Percentiles rank a stretch among this genome's conserved stretches.
Evolutionary conservation across 306 rosid species (phyloP).

Genomic region (Trifolium fragiferum): DNA sequence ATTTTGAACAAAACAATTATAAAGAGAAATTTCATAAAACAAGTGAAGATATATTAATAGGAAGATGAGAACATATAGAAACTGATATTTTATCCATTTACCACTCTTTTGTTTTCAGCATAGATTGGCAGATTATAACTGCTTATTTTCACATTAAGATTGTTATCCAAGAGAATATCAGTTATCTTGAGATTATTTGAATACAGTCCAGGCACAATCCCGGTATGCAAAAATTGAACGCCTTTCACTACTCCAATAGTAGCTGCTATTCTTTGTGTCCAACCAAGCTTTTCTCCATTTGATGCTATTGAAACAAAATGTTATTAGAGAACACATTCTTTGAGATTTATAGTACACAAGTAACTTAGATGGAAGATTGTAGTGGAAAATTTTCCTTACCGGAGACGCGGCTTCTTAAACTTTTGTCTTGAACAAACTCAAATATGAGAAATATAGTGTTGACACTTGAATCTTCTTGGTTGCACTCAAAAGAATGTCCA

Average conservation of each 20-base stretch:
- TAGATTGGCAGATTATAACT: constrained; percentile 71
- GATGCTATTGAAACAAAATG: constrained; percentile 57
- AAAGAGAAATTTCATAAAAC: constrained; percentile 19
- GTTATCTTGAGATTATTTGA: constrained; percentile 83
- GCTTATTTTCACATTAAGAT: constrained; percentile 78
- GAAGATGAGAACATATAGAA: not conserved
- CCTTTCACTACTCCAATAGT: constrained; percentile 88
- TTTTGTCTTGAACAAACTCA: constrained; percentile 74
- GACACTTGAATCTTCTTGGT: constrained; percentile 66
- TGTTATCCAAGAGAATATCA: constrained; percentile 72
- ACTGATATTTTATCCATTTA: constrained; percentile 40
- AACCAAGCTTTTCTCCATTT: constrained; percentile 62
- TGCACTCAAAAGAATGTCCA: constrained; percentile 91
- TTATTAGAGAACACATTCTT: constrained; percentile 32
- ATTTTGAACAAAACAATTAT: constrained; percentile 30
- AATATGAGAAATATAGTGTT: constrained; percentile 68
- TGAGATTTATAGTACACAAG: not conserved
- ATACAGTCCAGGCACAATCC: constrained; percentile 86
- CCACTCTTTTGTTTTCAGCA: constrained; percentile 63
- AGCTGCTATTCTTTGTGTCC: constrained; percentile 86
- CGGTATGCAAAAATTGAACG: constrained; percentile 92
- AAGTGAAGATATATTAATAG: constrained; percentile 15
- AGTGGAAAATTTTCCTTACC: constrained; percentile 53
- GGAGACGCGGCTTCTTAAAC: constrained; percentile 71
- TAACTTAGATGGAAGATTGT: constrained; percentile 11